Conservation (phyloP, 495 filamentous ascomycete species). For the Lichenothelia convexa region DNA sequence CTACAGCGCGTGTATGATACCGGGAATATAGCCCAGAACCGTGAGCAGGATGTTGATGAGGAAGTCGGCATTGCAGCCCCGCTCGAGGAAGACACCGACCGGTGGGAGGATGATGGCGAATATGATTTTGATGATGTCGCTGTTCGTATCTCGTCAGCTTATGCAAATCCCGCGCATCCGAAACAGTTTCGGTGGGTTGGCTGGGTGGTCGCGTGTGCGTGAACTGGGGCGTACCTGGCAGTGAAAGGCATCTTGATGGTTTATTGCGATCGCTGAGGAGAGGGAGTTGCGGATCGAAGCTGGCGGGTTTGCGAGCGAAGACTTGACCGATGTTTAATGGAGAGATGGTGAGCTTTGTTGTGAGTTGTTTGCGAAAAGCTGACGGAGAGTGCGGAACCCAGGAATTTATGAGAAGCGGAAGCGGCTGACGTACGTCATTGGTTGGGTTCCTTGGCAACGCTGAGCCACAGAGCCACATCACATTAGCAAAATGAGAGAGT, state of each 20-base stretch:
- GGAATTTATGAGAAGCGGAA: too few relatives aligned
- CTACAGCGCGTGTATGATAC: conserved; percentile 26
- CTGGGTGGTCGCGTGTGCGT: not conserved
- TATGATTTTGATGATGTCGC: conserved; percentile 87
- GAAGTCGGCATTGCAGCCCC: conserved; percentile 64
- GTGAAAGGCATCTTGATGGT: conserved; percentile 39
- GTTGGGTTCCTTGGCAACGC: too few relatives aligned
- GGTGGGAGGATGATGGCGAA: conserved; percentile 75
- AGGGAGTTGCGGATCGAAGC: too few relatives aligned
- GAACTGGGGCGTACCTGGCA: conserved; percentile 25
- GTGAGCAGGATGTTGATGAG: conserved; percentile 79
- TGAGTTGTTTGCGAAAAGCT: too few relatives aligned
- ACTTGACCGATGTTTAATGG: too few relatives aligned
- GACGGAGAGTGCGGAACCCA: too few relatives aligned
- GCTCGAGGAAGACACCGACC: conserved; percentile 80
- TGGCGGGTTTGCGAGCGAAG: too few relatives aligned
- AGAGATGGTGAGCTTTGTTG: too few relatives aligned
- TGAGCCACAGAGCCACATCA: too few relatives aligned
- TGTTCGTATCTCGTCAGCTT: conserved; percentile 18
- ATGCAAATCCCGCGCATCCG: conserved; percentile 4
- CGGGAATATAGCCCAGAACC: conserved; percentile 41
- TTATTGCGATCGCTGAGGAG: too few relatives aligned
- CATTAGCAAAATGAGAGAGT: too few relatives aligned
- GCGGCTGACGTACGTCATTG: too few relatives aligned
- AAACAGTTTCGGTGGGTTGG: not conserved